A percentile compares a stretch with the other conserved stretches of the same genome.
Conservation (phyloP, 331 rosid genomes). For the Prunus yedoensis region DNA sequence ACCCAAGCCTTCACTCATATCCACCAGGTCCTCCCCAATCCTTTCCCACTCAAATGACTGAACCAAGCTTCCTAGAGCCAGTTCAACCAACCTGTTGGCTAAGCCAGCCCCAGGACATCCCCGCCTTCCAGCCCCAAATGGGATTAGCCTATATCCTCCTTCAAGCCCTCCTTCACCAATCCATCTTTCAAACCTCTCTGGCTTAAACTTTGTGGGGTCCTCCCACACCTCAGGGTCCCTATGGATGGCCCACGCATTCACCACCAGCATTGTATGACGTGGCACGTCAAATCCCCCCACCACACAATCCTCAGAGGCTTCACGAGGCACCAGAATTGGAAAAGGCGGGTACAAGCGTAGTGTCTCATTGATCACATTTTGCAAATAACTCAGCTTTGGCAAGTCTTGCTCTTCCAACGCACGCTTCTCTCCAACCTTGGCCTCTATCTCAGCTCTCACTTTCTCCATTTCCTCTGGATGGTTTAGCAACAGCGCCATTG, state of each 20-base stretch:
- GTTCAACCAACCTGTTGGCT: constrained; percentile 28
- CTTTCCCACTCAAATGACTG: constrained; percentile 42
- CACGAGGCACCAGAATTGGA: constrained; percentile 28
- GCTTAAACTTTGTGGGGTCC: constrained; percentile 29
- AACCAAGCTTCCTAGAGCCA: constrained; percentile 36
- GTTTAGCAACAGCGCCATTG: constrained; percentile 30
- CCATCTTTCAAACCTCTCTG: constrained; percentile 39
- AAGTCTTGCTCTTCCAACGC: constrained; percentile 26
- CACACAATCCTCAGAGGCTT: constrained; percentile 28
- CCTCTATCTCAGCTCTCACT: constrained; percentile 20
- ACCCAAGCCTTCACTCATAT: constrained; percentile 32
- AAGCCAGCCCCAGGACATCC: constrained; percentile 41
- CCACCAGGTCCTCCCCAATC: constrained; percentile 20
- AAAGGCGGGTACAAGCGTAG: constrained; percentile 22
- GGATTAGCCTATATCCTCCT: constrained; percentile 18
- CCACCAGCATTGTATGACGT: constrained; percentile 25
- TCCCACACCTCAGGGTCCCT: constrained; percentile 34
- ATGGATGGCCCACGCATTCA: constrained; percentile 39
- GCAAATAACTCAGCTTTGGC: constrained; percentile 24
- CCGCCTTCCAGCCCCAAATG: constrained; percentile 48
- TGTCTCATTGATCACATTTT: constrained; percentile 35
- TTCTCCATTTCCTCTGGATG: constrained; percentile 23
- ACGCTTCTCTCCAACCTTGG: constrained; percentile 12
- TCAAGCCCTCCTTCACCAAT: neutral
- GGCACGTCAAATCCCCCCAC: constrained; percentile 33